Conservation (phyloP, 495 filamentous ascomycete species). For the Podospora anserina region DNA sequence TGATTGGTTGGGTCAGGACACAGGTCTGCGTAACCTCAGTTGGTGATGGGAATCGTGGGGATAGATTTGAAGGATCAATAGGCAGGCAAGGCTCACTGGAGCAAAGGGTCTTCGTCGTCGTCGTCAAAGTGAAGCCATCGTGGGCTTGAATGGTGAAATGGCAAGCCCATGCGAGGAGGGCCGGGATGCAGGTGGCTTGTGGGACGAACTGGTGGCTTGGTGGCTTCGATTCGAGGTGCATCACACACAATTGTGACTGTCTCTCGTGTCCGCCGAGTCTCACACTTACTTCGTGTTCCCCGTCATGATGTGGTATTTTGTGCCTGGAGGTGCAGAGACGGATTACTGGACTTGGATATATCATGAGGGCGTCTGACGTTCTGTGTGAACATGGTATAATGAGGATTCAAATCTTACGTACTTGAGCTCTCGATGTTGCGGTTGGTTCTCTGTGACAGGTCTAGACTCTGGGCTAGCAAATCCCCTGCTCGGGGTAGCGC, state of each 20-base stretch:
- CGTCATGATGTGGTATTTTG: background rate
- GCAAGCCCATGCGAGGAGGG: background rate
- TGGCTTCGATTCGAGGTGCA: background rate
- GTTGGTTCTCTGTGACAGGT: conserved; percentile 1
- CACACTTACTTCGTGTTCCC: background rate
- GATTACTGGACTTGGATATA: background rate
- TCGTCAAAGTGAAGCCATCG: background rate
- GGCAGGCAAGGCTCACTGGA: background rate
- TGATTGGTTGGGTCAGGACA: background rate
- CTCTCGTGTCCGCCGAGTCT: background rate
- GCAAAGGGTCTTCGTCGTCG: no score
- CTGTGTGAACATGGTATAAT: no score
- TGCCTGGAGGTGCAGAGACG: background rate
- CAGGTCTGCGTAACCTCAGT: background rate
- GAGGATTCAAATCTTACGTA: background rate
- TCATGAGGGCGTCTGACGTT: background rate
- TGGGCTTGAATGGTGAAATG: background rate
- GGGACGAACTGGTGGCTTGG: background rate
- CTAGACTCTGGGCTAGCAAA: background rate
- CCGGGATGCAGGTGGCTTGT: background rate
- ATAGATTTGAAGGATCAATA: background rate
- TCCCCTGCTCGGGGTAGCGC: background rate
- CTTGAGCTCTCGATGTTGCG: background rate
- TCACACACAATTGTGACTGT: background rate
- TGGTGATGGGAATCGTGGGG: background rate